These are phyloP conservation scores for Cucurbita maxima DNA, from an alignment of 306 rosid species.

Conservation along the genomic window DNA sequence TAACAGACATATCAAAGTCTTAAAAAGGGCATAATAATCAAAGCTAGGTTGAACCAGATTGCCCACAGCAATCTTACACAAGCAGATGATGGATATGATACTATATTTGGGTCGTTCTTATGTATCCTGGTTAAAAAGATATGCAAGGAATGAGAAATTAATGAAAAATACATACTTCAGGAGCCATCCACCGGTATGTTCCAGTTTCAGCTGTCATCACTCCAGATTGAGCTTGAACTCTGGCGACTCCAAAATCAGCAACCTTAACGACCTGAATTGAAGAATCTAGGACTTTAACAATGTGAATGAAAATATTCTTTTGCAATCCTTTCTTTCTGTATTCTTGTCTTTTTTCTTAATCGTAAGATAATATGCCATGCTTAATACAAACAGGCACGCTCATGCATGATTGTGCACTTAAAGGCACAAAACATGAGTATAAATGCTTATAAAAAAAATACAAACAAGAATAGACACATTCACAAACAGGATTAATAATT, in stretches of 20 bases:
- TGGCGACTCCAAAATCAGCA: constrained; percentile 99
- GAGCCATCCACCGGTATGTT: constrained; percentile 99
- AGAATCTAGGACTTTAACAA: not conserved
- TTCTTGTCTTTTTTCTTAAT: not conserved
- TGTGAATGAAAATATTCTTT: not conserved
- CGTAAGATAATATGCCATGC: not conserved
- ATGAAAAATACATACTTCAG: constrained; percentile 48
- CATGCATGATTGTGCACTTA: constrained; percentile 5
- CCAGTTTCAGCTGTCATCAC: constrained; percentile 99
- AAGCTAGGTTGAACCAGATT: not conserved
- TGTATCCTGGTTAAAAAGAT: not conserved
- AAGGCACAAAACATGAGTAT: not conserved
- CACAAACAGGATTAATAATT: not conserved
- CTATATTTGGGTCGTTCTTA: not conserved
- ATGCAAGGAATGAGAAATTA: not conserved
- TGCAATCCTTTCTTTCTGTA: not conserved
- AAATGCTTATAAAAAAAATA: not conserved
- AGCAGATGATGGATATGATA: not conserved
- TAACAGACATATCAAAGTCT: not conserved
- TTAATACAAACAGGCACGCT: not conserved
- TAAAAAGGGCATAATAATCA: not conserved
- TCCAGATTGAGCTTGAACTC: constrained; percentile 90
- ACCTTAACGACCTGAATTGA: constrained; percentile 80
- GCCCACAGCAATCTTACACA: not conserved
- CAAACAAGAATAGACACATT: not conserved